A percentile compares a stretch with the other conserved stretches of the same genome.
phyloP scores from a whole-genome alignment of 2,329 filamentous ascomycete genomes.

The Phaeosphaeriaceae sp. region DNA sequence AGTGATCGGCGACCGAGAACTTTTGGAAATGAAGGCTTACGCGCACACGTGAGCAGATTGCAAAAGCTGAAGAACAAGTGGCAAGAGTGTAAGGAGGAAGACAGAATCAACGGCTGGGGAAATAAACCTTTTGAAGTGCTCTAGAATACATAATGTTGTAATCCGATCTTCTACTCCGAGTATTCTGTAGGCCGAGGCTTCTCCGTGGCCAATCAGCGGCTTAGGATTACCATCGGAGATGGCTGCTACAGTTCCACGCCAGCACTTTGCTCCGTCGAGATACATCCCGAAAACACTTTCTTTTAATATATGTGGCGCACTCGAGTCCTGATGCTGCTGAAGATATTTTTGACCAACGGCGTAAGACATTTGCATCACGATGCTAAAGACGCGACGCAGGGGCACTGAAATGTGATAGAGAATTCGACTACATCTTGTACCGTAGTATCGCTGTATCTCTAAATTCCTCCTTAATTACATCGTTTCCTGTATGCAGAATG shows the following conservation, averaged over 20 bases:
- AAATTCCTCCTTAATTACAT: not conserved
- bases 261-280: not conserved
- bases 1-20: conserved; percentile 15
- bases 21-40: conserved; percentile 8
- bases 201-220: conserved; percentile 15
- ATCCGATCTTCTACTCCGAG: not conserved
- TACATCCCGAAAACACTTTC: not conserved
- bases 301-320: not conserved
- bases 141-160: not conserved
- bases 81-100: not conserved
- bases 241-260: not conserved
- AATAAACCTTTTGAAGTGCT: not conserved
- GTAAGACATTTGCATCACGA: no score
- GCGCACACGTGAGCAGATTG: not conserved
- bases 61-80: not conserved
- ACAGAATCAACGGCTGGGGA: not conserved
- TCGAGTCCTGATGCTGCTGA: not conserved
- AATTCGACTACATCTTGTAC: not conserved
- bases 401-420: not conserved
- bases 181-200: conserved; percentile 10
- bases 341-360: no score
- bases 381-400: no score
- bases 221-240: conserved; percentile 13
- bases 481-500: not conserved
- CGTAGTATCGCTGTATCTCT: not conserved